A percentile compares a stretch with the other conserved stretches of the same genome.
phyloP scores from a whole-genome alignment of 345 rosid species.

The Durio zibethinus region DNA sequence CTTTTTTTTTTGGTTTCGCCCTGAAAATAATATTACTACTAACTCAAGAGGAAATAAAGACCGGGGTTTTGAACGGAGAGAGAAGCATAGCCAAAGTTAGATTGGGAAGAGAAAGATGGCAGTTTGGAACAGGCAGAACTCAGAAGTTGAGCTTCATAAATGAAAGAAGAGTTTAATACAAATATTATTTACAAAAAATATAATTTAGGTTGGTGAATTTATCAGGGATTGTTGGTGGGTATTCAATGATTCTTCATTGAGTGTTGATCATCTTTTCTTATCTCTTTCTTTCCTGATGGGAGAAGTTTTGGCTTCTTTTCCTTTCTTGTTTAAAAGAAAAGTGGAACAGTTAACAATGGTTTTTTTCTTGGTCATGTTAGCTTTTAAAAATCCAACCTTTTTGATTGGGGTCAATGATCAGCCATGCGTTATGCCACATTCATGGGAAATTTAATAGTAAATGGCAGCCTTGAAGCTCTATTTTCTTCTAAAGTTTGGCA shows the following conservation, averaged over 20 bases:
- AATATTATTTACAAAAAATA: slow-evolving; percentile 12
- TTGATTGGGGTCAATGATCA: background rate
- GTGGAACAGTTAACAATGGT: background rate
- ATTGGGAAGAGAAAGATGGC: slow-evolving; percentile 17
- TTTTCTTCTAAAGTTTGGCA: background rate
- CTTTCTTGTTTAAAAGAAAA: background rate
- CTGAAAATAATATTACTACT: background rate
- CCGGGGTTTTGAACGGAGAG: background rate
- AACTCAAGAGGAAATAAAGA: background rate
- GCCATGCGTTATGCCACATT: background rate
- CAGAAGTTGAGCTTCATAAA: slow-evolving; percentile 38
- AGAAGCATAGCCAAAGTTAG: slow-evolving; percentile 8
- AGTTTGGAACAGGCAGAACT: slow-evolving; percentile 21
- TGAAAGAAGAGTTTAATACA: slow-evolving; percentile 12
- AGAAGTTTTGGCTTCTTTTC: slow-evolving; percentile 1
- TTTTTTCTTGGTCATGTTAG: background rate
- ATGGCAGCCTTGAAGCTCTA: background rate
- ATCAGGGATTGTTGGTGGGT: slow-evolving; percentile 30
- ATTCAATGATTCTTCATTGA: slow-evolving; percentile 44
- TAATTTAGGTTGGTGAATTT: slow-evolving; percentile 27
- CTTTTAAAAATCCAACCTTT: background rate
- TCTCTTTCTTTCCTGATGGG: background rate
- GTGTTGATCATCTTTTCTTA: slow-evolving; percentile 10
- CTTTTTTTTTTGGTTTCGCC: background rate
- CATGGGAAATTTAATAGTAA: background rate